Base-by-base conservation (phyloP, 1,284 basidiomycete genomes). In the Apiotrichum montevideense region DNA sequence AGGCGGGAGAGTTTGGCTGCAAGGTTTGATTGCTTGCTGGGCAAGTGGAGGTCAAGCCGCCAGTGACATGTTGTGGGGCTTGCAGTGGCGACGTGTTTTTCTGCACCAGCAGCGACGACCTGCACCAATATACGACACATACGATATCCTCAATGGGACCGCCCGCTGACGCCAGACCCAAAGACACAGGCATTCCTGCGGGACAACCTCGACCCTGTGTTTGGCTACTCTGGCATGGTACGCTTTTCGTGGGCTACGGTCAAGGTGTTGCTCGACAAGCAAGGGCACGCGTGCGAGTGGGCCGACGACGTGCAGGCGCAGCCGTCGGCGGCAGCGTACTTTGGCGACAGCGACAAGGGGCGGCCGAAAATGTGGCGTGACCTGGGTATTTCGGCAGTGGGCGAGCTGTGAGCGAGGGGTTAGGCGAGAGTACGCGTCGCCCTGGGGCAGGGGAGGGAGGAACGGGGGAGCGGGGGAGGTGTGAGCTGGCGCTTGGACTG, bases 241-340 rank as follows among this genome's bases (percentile, higher is more conserved):
- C 84, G 96, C 11, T 98, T 98, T 78, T 94, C 90, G 6, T 98
- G 95, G 95, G 86, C 88, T 1, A 97, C 95, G 0, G 85, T 94
- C 59, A 95, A 94, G 70, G 84, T 91, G 1, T 75, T 87, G 6
- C 78, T 98, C 13, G 91, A 96, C 46, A 90, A 90, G 67, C 79
- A 85, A 46, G 90, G 81, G 0, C 85, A 90, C 68, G 69, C 79
- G 5, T 85, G 90, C 33, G 83, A 87, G 78, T 96, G 93, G 93
- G 83, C 80, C 44, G 90, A 93, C 70, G 88, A 94, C 48, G 53
- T 44, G 3, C 86, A 90, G 66, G 83, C 84, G 2, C 86, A 91
- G 66, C 85, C 83, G 13, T 84, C 84, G 0, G 81, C 90, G 5
- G 77, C 85, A 29, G 85, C 84, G 66, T 87, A 85, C 4, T 93